Percentiles rank a stretch among this genome's conserved stretches.
These are phyloP conservation scores for Barnettozyma vustinii DNA, from an alignment of 805 yeast genomes.

Conservation along the genomic window DNA sequence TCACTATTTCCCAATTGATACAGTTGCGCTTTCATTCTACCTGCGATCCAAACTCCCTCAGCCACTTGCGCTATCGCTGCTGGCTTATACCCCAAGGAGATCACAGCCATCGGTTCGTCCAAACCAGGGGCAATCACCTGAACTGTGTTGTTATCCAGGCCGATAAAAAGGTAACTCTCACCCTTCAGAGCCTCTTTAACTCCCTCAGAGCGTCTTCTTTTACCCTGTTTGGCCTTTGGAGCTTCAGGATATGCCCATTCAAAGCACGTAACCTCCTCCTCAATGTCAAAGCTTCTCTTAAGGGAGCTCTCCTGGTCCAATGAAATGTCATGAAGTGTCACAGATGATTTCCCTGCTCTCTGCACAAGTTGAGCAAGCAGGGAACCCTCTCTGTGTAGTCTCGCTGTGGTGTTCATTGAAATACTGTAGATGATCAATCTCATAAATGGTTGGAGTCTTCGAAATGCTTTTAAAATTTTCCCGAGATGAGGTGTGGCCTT, in stretches of 20 bases:
- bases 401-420: background rate
- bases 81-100: background rate
- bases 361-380: background rate
- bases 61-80: background rate
- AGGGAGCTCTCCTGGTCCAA: background rate
- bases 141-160: background rate
- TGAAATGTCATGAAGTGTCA: background rate
- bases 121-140: background rate
- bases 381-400: background rate
- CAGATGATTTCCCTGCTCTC: background rate
- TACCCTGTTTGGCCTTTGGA: background rate
- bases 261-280: background rate
- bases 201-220: constrained; percentile 1
- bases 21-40: background rate
- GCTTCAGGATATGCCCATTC: background rate
- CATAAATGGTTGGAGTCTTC: background rate
- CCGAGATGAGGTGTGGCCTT: background rate
- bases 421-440: background rate
- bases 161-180: background rate
- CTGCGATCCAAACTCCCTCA: constrained; percentile 1
- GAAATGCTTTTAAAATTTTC: background rate
- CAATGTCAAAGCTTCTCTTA: background rate
- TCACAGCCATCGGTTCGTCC: background rate
- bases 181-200: background rate
- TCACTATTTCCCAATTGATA: background rate